Evolutionary conservation across 2,329 filamentous ascomycete species (phyloP).

Genomic region (Beauveria bassiana): DNA sequence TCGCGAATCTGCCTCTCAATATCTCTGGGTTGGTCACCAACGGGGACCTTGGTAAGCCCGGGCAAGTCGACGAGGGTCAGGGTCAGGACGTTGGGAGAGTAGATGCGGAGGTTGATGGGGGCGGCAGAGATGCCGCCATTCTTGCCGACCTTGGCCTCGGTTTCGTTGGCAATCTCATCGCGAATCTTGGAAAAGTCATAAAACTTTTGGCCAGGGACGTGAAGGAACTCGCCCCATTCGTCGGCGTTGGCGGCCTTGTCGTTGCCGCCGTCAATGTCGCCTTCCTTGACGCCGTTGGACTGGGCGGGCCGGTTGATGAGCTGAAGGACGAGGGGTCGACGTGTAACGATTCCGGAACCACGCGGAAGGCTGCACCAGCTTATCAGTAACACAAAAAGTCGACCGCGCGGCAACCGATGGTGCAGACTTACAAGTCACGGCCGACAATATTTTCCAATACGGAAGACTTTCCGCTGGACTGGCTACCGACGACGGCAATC

Average conservation of each 20-base stretch:
- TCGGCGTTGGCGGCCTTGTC: constrained; percentile 88
- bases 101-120: constrained; percentile 96
- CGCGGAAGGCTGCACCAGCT: constrained; percentile 66
- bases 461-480: constrained; percentile 98
- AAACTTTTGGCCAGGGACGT: constrained; percentile 96
- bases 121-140: constrained; percentile 95
- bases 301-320: constrained; percentile 84
- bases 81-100: constrained; percentile 96
- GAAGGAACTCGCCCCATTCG: constrained; percentile 98
- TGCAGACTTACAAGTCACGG: constrained; percentile 79
- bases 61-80: constrained; percentile 94
- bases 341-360: constrained; percentile 94
- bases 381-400: constrained; percentile 13
- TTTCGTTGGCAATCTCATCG: constrained; percentile 95
- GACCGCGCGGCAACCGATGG: constrained; percentile 9
- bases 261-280: constrained; percentile 56
- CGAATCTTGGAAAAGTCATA: constrained; percentile 97
- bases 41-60: constrained; percentile 91
- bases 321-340: constrained; percentile 91
- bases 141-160: constrained; percentile 88
- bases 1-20: constrained; percentile 95
- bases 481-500: constrained; percentile 95
- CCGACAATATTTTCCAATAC: constrained; percentile 98
- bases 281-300: constrained; percentile 64
- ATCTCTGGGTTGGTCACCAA: constrained; percentile 92